Evolutionary conservation across 2,329 filamentous ascomycete species (phyloP).

Genomic region (Penicillium sp.): DNA sequence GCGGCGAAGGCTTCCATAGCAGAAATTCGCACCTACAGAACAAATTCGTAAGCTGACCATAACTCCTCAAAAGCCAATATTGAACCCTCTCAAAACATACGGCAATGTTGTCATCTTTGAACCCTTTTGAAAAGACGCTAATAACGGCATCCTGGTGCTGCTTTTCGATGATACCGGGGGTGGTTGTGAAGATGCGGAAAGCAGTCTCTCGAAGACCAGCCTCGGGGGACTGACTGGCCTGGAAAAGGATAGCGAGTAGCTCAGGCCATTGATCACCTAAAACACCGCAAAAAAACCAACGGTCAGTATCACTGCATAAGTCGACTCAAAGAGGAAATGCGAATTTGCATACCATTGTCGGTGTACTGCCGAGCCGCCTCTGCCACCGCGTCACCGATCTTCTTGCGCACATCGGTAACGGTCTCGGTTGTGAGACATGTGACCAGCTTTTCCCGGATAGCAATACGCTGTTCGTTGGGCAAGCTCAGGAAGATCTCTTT

Average conservation of each 20-base stretch:
- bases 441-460: slow-evolving; percentile 81
- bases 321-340: background rate
- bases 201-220: slow-evolving; percentile 84
- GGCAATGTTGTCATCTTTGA: slow-evolving; percentile 80
- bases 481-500: slow-evolving; percentile 86
- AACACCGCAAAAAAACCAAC: slow-evolving; percentile 6
- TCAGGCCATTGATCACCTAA: slow-evolving; percentile 76
- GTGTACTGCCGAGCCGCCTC: slow-evolving; percentile 94
- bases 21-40: slow-evolving; percentile 73
- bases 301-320: slow-evolving; percentile 4
- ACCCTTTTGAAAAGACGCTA: slow-evolving; percentile 84
- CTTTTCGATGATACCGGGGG: slow-evolving; percentile 91
- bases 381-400: slow-evolving; percentile 95
- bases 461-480: slow-evolving; percentile 68
- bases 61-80: background rate
- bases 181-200: slow-evolving; percentile 93
- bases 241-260: slow-evolving; percentile 80
- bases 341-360: slow-evolving; percentile 70
- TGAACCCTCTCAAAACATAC: slow-evolving; percentile 49
- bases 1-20: slow-evolving; percentile 96
- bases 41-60: slow-evolving; percentile 5
- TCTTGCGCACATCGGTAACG: slow-evolving; percentile 77
- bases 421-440: slow-evolving; percentile 73
- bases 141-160: slow-evolving; percentile 92
- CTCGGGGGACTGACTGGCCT: slow-evolving; percentile 83